Base-by-base conservation (phyloP, 495 filamentous ascomycete genomes). In the Annulohypoxylon maeteangense region DNA sequence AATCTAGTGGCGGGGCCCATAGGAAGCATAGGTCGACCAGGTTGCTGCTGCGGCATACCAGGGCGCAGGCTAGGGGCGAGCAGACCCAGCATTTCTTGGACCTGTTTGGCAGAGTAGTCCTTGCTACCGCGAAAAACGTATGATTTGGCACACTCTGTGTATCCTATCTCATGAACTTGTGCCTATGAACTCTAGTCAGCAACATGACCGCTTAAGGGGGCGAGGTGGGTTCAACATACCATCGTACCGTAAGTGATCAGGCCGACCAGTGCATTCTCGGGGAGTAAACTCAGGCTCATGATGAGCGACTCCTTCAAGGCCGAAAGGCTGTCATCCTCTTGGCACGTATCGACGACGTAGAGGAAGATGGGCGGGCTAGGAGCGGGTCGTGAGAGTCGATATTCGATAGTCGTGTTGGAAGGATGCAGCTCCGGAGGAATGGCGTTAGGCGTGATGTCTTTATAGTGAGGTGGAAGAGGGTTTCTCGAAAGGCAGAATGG, bases 61-160 rank as follows among this genome's bases (percentile, higher is more conserved):
- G 93, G 94, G 62, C 96, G 89, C 51, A 92, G 67, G 36, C 88
- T 89, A 14, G 90, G 82, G 14, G 87, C 82, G 27, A 89, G 80
- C 45, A 97, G 86, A 20, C 94, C 96, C 20, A 99, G 89, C 96
- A 99, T 99, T 77, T 99, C 96, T 78, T 98, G 95, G 12, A 99
- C 94, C 77, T 98, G 93, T 80, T 98, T 98, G 57, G 94, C 91
- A 22, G 88, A 85, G 79, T 99, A 99, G 72, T 99, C 96, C 83
- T 98, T 99, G 86, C 89, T 97, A 48, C 96, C 96, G 25, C 96
- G 88, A 86, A 99, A 99, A 18, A 99, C 96, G 75, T 98, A 99
- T n/a, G 96, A 97, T 82, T 99, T 99, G 66, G 95, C 92, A 76
- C 96, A 98, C 78, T 98, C 95, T 34, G 91, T 94, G 78, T 99